Base-by-base conservation (phyloP, 1,139 yeast species). In the Debaryomyces psychrophilus region DNA sequence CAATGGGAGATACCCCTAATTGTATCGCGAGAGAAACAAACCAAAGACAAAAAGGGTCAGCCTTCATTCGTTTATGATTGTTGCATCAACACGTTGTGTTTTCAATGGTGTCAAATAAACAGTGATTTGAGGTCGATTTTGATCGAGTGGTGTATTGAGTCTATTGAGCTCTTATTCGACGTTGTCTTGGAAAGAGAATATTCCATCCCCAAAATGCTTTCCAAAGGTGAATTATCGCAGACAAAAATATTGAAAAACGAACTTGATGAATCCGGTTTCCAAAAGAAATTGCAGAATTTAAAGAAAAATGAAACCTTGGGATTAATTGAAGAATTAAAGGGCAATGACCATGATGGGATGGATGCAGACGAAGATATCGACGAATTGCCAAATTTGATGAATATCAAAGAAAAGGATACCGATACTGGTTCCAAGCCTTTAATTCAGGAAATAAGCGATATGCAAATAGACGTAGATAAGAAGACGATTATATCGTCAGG, bases 1-100 rank as follows among this genome's bases (percentile, higher is more conserved):
- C 75, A 83, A 57, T 90, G 96, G 96, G 92, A 87, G 50, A 85
- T 90, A 3, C 97, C 97, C 1, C 81, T 90, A 8, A 77, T 87
- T 0, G 80, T 88, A 0, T 82, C 92, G 0, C 68, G 73, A 0
- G 78, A 77, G 45, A 65, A 76, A 47, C 62, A 83, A 14, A 84
- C 78, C 34, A 63, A 52, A 14, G 97, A 90, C 59, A 89, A 89
- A 61, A 83, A 83, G 56, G 95, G 95, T 0, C 68, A 70, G 8
- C 66, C 71, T 14, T 81, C 90, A 29, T 68, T 78, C 33, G 90
- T 88, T 2, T 81, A 82, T 57, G 96, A 90, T 61, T 89, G 96
- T 61, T 83, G 90, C 33, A 77, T 88, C 44, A 81, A 85, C 59
- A 72, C 79, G 14, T 67, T 67, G 11, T 80, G 90, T 49, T 78